Conservation (phyloP, 176 grass and related monocot species). For the Carex parvula region DNA sequence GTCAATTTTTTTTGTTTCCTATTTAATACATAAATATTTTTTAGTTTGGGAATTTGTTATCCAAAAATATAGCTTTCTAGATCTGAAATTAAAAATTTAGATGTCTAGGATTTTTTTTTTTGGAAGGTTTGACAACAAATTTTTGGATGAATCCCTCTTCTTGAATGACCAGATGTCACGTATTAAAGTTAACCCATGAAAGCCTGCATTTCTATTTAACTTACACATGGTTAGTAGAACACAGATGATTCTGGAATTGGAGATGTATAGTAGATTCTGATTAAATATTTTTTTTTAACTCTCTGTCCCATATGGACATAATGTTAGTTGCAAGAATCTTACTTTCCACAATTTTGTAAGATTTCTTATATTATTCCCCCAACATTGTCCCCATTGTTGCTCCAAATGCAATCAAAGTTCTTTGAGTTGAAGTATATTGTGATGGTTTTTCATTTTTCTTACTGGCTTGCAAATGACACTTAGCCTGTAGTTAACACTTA, state of each 20-base stretch:
- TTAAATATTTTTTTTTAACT: not conserved
- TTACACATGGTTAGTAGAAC: not conserved
- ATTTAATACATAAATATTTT: not conserved
- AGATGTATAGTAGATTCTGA: not conserved
- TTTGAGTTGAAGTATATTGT: not conserved
- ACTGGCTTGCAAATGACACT: not conserved
- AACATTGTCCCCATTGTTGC: not conserved
- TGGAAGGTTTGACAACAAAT: not conserved
- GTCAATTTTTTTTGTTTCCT: conserved; percentile 35
- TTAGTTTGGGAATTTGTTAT: not conserved
- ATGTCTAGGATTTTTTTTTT: not conserved
- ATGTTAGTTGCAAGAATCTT: not conserved
- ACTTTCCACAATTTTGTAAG: not conserved
- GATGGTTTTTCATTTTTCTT: not conserved
- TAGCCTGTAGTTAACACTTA: not conserved
- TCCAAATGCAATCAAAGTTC: not conserved
- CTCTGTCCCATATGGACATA: not conserved
- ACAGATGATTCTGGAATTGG: not conserved
- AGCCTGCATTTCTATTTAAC: not conserved
- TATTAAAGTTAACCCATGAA: conserved; percentile 4
- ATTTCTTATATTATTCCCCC: not conserved
- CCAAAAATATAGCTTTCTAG: not conserved
- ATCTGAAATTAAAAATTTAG: not conserved
- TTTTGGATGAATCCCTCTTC: not conserved
- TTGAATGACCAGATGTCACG: not conserved